Percentiles rank a stretch among this genome's conserved stretches.
Evolutionary conservation across 2,329 filamentous ascomycete genomes (phyloP).

Genomic region (Grosmannia clavigera): DNA sequence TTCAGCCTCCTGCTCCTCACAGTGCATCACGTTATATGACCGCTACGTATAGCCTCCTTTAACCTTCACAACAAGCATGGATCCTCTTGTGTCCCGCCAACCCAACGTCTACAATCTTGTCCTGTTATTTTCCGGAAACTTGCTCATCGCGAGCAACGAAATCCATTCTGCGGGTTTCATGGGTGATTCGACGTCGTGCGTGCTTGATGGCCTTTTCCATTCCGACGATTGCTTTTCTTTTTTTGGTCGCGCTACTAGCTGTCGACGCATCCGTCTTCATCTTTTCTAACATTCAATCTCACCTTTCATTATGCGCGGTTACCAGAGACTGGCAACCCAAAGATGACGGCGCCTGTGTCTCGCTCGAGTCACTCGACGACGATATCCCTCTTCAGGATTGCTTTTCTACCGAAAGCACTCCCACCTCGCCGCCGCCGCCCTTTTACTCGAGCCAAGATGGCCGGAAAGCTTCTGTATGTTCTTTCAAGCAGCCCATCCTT

Average conservation of each 20-base stretch:
- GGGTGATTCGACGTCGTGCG: too few species aligned
- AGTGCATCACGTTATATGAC: too few species aligned
- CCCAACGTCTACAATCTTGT: too few species aligned
- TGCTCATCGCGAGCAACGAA: background rate
- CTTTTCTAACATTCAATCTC: background rate
- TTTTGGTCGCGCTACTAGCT: background rate
- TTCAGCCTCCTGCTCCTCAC: too few species aligned
- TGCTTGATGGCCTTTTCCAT: too few species aligned
- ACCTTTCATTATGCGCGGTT: background rate
- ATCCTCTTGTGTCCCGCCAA: background rate
- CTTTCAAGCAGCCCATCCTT: background rate
- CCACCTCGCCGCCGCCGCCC: background rate
- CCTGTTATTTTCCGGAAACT: background rate
- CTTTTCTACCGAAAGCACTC: too few species aligned
- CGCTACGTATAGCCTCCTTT: too few species aligned
- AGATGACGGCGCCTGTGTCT: background rate
- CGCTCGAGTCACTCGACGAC: background rate
- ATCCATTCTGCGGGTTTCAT: too few species aligned
- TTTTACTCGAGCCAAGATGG: background rate
- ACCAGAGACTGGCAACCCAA: background rate
- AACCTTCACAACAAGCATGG: background rate
- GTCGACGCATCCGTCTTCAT: background rate
- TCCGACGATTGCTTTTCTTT: too few species aligned
- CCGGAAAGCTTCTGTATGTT: background rate
- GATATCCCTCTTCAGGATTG: background rate